Conservation (phyloP, 371 early-diverging fungal species). For the Dipsacomyces acuminosporus region DNA sequence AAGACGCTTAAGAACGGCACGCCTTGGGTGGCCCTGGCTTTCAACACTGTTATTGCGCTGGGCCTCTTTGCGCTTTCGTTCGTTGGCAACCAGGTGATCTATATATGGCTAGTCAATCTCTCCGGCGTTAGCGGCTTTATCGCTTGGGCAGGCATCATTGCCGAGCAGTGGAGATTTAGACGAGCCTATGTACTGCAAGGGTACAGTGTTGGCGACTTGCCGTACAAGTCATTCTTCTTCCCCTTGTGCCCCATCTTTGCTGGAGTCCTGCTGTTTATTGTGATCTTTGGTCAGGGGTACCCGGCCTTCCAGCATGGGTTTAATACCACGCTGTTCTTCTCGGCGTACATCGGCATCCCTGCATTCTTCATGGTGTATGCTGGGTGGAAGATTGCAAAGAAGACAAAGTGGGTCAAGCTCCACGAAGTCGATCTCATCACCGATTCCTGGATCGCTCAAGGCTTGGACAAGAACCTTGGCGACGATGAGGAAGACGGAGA, state of each 20-base stretch:
- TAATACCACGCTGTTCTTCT: background rate
- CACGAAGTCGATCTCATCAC: conserved; percentile 33
- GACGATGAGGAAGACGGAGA: background rate
- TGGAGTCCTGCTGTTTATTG: conserved; percentile 49
- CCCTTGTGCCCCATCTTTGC: conserved; percentile 64
- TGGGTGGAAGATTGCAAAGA: conserved; percentile 4
- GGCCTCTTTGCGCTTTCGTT: conserved; percentile 4
- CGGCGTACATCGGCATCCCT: conserved; percentile 17
- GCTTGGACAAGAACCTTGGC: background rate
- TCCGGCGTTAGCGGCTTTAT: conserved; percentile 67
- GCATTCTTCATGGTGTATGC: conserved; percentile 23
- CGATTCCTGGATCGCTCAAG: conserved; percentile 27
- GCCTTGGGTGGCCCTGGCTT: conserved; percentile 2
- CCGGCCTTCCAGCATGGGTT: conserved; percentile 6
- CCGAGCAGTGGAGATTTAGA: conserved; percentile 74
- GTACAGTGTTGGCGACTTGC: conserved; percentile 55
- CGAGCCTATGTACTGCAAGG: conserved; percentile 63
- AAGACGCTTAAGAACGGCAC: conserved; percentile 11
- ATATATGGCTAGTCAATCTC: conserved; percentile 61
- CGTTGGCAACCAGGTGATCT: conserved; percentile 49
- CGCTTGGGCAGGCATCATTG: conserved; percentile 65
- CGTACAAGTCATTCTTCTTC: conserved; percentile 59
- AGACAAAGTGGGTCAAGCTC: conserved; percentile 19
- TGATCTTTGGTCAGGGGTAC: conserved; percentile 57
- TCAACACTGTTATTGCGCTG: conserved; percentile 8